These are phyloP conservation scores for Neonothopanus nambi DNA, from an alignment of 1,284 basidiomycete genomes.

Conservation along the genomic window DNA sequence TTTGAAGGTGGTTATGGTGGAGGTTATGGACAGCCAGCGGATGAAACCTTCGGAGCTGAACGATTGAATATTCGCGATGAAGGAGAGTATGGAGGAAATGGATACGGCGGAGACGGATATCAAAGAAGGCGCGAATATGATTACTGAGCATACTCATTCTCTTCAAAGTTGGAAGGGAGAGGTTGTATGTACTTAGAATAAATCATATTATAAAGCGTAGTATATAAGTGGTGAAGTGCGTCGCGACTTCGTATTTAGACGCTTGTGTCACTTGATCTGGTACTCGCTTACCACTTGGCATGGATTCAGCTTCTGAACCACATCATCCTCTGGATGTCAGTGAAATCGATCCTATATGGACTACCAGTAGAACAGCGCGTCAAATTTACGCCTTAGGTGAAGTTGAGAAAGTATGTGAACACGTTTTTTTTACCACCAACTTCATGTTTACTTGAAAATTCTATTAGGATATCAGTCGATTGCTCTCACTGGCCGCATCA, in stretches of 20 bases:
- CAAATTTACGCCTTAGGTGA: conserved; percentile 80
- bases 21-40: conserved; percentile 22
- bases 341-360: conserved; percentile 74
- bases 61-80: conserved; percentile 38
- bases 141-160: too few species aligned
- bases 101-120: conserved; percentile 13
- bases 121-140: conserved; percentile 23
- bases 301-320: conserved; percentile 16
- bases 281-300: neutral
- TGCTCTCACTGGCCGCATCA: conserved; percentile 72
- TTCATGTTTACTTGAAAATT: conserved; percentile 1
- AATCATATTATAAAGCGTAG: too few species aligned
- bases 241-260: too few species aligned
- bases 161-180: too few species aligned
- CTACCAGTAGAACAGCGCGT: conserved; percentile 74
- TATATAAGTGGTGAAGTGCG: too few species aligned
- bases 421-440: neutral
- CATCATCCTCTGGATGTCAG: conserved; percentile 25
- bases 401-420: conserved; percentile 70
- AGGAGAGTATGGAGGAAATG: conserved; percentile 20
- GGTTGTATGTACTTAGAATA: too few species aligned
- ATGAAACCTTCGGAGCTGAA: conserved; percentile 51
- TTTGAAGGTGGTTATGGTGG: conserved; percentile 12
- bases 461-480: conserved; percentile 69
- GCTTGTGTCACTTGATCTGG: too few species aligned